Evolutionary conservation across 305 asterid species (phyloP).

Genomic region (Striga hermonthica): DNA sequence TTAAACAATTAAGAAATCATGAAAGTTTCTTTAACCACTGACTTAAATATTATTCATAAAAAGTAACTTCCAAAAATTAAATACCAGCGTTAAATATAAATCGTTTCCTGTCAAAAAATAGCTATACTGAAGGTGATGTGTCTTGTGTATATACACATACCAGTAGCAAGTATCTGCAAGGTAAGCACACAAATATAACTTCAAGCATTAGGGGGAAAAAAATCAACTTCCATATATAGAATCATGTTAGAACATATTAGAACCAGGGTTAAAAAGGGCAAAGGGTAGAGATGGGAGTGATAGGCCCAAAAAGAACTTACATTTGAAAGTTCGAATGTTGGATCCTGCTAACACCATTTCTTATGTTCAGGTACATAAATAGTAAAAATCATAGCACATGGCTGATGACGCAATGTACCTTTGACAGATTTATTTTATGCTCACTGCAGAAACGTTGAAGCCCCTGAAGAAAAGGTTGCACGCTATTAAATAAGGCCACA

Average conservation of each 20-base stretch:
- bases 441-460: slow-evolving; percentile 91
- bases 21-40: neutral
- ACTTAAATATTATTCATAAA: neutral
- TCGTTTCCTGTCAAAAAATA: slow-evolving; percentile 92
- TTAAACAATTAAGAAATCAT: slow-evolving; percentile 12
- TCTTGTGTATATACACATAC: slow-evolving; percentile 93
- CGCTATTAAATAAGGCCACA: slow-evolving; percentile 14
- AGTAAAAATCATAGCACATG: neutral
- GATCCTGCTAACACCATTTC: slow-evolving; percentile 73
- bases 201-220: too few relatives aligned
- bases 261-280: slow-evolving; percentile 82
- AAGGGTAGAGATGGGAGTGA: slow-evolving; percentile 63
- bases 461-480: slow-evolving; percentile 52
- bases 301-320: slow-evolving; percentile 53
- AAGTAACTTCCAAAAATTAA: slow-evolving; percentile 1
- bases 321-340: slow-evolving; percentile 65
- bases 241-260: too few relatives aligned
- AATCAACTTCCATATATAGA: too few relatives aligned
- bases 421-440: slow-evolving; percentile 84
- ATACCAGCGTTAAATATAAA: slow-evolving; percentile 88
- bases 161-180: slow-evolving; percentile 90
- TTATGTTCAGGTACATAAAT: slow-evolving; percentile 69
- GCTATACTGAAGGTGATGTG: slow-evolving; percentile 85
- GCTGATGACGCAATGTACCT: slow-evolving; percentile 42
- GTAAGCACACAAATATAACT: neutral